Percentiles rank a stretch among this genome's conserved stretches.
Conservation (phyloP, 75 land plant species). For the Sequoiadendron giganteum region DNA sequence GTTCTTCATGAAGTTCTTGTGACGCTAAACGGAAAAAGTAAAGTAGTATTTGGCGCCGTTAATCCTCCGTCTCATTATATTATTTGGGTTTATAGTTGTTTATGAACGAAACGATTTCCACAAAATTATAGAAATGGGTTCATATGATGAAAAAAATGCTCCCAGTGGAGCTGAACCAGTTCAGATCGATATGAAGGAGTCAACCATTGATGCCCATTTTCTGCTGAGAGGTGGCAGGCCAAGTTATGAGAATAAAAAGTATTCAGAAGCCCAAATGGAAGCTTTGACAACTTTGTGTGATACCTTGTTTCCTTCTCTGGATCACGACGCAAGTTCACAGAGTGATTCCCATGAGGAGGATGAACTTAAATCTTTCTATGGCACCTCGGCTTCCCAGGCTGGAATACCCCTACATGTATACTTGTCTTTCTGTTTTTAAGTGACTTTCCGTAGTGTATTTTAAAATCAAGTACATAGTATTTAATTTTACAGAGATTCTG, state of each 20-base stretch:
- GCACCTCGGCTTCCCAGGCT: constrained; percentile 40
- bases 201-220: neutral
- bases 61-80: neutral
- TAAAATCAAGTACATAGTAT: too few species aligned
- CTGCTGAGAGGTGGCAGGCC: neutral
- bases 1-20: neutral
- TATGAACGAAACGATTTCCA: neutral
- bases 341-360: neutral
- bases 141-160: neutral
- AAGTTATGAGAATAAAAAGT: neutral
- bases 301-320: constrained; percentile 44
- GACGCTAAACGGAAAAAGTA: neutral
- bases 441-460: neutral
- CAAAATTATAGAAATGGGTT: neutral
- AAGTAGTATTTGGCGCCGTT: neutral
- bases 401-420: constrained; percentile 36
- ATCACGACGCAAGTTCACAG: neutral
- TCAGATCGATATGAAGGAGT: neutral
- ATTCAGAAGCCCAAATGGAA: constrained; percentile 30
- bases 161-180: neutral
- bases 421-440: neutral
- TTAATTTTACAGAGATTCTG: too few species aligned
- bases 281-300: constrained; percentile 46
- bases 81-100: neutral
- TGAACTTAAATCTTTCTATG: constrained; percentile 17